Conservation (phyloP, 352 stramenopile genomes). For the Phytophthora vignae region DNA sequence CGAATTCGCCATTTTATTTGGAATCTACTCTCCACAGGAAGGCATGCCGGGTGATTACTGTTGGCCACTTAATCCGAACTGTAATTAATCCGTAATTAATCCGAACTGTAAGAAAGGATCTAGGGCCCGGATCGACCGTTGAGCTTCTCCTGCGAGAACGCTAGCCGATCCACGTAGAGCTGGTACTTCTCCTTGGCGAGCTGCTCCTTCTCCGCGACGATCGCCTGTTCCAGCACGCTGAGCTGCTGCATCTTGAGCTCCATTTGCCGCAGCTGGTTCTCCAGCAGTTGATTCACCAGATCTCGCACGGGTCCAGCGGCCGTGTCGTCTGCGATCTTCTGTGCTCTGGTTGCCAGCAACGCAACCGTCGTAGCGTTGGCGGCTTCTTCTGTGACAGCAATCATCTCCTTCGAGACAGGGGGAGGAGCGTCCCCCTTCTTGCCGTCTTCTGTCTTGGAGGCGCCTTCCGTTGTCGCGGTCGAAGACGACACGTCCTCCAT, state of each 20-base stretch:
- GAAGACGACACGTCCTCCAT: slow-evolving; percentile 43
- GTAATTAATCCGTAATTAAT: background rate
- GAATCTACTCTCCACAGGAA: background rate
- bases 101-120: background rate
- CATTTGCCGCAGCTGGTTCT: slow-evolving; percentile 80
- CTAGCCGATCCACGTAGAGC: slow-evolving; percentile 77
- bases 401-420: slow-evolving; percentile 53
- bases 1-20: background rate
- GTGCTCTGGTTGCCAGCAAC: slow-evolving; percentile 61
- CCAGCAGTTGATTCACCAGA: slow-evolving; percentile 64
- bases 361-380: slow-evolving; percentile 67
- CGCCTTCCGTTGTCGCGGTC: slow-evolving; percentile 13
- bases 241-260: slow-evolving; percentile 85
- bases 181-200: slow-evolving; percentile 72
- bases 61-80: background rate
- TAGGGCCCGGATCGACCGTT: slow-evolving; percentile 25
- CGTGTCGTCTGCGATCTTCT: slow-evolving; percentile 54
- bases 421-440: slow-evolving; percentile 3
- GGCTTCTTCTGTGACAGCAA: slow-evolving; percentile 73
- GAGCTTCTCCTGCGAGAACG: slow-evolving; percentile 66
- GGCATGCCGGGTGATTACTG: background rate
- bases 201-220: slow-evolving; percentile 66
- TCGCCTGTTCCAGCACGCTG: slow-evolving; percentile 56
- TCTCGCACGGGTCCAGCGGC: slow-evolving; percentile 54
- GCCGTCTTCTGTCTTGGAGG: slow-evolving; percentile 5